These are phyloP conservation scores for Patellifolia procumbens DNA, from an alignment of 179 eudicot species.

Conservation along the genomic window DNA sequence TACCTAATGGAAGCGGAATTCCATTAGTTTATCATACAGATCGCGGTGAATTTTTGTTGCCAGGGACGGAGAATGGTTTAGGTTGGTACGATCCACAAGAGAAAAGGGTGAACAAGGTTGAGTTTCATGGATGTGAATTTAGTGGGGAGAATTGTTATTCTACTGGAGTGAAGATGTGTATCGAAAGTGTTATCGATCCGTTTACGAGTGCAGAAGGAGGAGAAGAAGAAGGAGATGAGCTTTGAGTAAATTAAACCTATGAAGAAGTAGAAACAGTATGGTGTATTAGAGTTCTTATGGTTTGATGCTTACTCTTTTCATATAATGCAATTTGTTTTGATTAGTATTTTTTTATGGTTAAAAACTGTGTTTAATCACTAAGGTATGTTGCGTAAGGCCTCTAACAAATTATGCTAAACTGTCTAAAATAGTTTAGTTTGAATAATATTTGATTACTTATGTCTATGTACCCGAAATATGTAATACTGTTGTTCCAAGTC, in stretches of 20 bases:
- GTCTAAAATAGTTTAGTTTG: too few species aligned
- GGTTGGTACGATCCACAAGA: conserved; percentile 19
- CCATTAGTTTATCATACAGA: conserved; percentile 5
- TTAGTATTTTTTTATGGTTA: too few species aligned
- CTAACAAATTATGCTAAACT: too few species aligned
- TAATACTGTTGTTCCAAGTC: too few species aligned
- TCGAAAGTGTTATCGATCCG: conserved; percentile 23
- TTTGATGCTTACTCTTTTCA: neutral
- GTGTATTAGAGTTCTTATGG: neutral
- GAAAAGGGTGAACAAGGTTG: conserved; percentile 9
- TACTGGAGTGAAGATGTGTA: conserved; percentile 8
- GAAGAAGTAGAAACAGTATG: neutral
- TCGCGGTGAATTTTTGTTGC: conserved; percentile 18
- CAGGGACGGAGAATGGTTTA: conserved; percentile 10
- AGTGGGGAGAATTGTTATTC: conserved; percentile 21
- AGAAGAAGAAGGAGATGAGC: neutral
- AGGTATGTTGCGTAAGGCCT: too few species aligned
- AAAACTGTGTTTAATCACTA: too few species aligned
- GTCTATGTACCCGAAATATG: too few species aligned
- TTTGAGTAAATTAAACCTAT: neutral
- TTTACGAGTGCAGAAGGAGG: neutral
- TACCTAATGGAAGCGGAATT: conserved; percentile 22
- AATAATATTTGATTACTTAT: too few species aligned
- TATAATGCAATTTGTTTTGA: neutral
- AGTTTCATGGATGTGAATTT: conserved; percentile 24